phyloP scores from a whole-genome alignment of 75 land plant species.

The Cupressus sempervirens region DNA sequence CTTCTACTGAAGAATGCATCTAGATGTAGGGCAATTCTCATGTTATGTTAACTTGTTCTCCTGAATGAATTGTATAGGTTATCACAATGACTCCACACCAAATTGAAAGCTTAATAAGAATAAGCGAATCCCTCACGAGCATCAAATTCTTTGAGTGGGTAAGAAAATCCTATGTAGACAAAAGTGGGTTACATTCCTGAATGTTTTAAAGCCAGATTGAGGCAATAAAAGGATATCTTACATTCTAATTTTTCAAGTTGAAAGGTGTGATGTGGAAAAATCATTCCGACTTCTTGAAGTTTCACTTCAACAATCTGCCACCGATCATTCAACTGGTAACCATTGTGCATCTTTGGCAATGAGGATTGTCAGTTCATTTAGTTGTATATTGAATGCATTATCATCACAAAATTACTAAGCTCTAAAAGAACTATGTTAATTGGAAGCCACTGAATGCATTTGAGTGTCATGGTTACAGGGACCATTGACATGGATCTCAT shows the following conservation, averaged over 20 bases:
- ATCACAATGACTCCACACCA: conserved; percentile 97
- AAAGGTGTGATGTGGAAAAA: conserved; percentile 71
- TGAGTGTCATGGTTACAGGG: no score
- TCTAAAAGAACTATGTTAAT: no score
- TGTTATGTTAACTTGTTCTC: neutral
- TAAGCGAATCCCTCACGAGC: conserved; percentile 89
- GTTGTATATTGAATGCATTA: no score
- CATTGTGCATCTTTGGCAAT: no score
- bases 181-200: no score
- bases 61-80: conserved; percentile 40
- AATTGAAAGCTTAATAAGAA: conserved; percentile 92
- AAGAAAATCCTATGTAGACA: no score
- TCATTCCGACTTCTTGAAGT: conserved; percentile 92
- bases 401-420: no score
- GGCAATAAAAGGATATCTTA: neutral
- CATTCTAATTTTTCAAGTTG: conserved; percentile 49
- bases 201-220: neutral
- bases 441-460: no score
- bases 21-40: neutral
- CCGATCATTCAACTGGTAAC: conserved; percentile 93
- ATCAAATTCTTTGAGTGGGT: no score
- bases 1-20: neutral
- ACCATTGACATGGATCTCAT: no score
- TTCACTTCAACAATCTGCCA: conserved; percentile 96
- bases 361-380: no score